Evolutionary conservation across 1,139 yeast genomes (phyloP).

Genomic region (Sugiyamaella novakii): DNA sequence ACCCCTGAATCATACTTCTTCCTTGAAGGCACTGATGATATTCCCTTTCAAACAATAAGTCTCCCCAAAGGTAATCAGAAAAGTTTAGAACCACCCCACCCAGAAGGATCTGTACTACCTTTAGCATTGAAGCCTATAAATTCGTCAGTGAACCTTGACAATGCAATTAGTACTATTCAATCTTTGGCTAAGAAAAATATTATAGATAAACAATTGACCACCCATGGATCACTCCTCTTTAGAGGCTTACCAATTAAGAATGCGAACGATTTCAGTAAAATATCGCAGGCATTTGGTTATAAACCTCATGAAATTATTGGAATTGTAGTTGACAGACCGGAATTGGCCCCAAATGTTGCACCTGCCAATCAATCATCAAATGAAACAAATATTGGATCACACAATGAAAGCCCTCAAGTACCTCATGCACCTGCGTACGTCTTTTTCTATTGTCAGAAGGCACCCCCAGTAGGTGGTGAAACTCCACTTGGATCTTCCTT

Average conservation of each 20-base stretch:
- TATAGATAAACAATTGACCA: constrained; percentile 16
- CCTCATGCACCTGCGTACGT: constrained; percentile 27
- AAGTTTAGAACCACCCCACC: constrained; percentile 20
- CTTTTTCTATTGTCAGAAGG: constrained; percentile 22
- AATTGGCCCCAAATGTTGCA: constrained; percentile 25
- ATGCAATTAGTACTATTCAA: constrained; percentile 20
- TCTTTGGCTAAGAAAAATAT: constrained; percentile 16
- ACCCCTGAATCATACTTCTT: background rate
- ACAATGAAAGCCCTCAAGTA: constrained; percentile 26
- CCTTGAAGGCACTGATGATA: background rate
- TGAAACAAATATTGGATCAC: constrained; percentile 20
- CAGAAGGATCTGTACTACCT: constrained; percentile 18
- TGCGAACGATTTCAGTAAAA: constrained; percentile 22
- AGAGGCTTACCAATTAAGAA: constrained; percentile 22
- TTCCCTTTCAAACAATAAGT: constrained; percentile 16
- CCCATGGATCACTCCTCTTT: constrained; percentile 23
- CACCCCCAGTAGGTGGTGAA: constrained; percentile 25
- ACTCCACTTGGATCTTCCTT: constrained; percentile 25
- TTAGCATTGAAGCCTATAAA: constrained; percentile 22
- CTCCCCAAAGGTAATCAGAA: constrained; percentile 21
- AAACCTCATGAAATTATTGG: constrained; percentile 27
- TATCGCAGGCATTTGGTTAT: constrained; percentile 25
- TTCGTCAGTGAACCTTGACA: constrained; percentile 11
- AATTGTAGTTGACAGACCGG: constrained; percentile 25
- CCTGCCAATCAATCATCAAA: constrained; percentile 26